Evolutionary conservation across 495 filamentous ascomycete genomes (phyloP).

Genomic region (Talaromyces proteolyticus): DNA sequence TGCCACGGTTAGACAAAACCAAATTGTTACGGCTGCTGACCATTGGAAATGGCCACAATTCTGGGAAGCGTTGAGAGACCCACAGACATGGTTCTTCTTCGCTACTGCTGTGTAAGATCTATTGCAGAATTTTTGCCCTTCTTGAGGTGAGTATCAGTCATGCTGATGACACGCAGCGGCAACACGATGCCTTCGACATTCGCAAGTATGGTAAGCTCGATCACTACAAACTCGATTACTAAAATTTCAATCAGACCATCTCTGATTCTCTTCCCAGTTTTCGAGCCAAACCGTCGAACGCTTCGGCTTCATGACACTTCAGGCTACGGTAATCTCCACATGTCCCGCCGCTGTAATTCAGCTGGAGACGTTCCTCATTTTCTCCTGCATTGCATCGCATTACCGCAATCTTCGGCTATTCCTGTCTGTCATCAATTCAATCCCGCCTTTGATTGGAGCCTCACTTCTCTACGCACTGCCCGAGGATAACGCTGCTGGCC

Average conservation of each 20-base stretch:
- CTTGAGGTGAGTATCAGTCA: neutral
- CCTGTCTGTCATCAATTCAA: neutral
- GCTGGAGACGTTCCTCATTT: neutral
- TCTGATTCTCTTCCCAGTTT: too few species aligned
- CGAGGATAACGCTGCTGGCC: conserved; percentile 20
- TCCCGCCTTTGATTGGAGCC: neutral
- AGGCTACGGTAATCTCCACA: neutral
- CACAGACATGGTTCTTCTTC: neutral
- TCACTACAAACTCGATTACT: too few species aligned
- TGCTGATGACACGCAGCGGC: neutral
- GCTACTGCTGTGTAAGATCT: neutral
- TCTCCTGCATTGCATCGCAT: neutral
- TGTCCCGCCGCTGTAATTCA: neutral
- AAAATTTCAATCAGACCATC: too few species aligned
- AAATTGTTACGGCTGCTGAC: neutral
- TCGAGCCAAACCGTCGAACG: neutral
- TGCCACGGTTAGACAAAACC: neutral
- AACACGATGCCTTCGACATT: neutral
- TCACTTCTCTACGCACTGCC: conserved; percentile 2
- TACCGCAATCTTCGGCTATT: neutral
- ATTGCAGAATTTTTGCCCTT: neutral
- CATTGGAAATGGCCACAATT: neutral
- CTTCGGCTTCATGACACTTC: neutral
- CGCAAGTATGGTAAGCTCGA: too few species aligned
- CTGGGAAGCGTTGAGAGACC: neutral